A percentile compares a stretch with the other conserved stretches of the same genome.
Evolutionary conservation across 352 stramenopile genomes (phyloP).

Genomic region (Pythium grandisporangium): DNA sequence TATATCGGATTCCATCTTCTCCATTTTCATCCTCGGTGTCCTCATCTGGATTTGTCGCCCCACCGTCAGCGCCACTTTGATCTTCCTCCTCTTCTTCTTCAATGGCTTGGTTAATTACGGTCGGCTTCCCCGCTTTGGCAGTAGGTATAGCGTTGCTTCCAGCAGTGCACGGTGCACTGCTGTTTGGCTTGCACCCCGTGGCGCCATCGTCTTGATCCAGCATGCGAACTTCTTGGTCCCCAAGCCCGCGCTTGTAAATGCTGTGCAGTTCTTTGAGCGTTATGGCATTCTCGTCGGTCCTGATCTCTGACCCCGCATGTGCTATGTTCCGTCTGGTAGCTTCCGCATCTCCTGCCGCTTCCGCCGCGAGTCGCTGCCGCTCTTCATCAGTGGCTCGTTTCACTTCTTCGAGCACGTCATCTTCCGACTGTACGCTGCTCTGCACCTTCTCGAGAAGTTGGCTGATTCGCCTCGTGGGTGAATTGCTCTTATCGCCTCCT

Average conservation of each 20-base stretch:
- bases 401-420: conserved; percentile 5
- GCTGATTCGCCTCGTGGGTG: conserved; percentile 9
- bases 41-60: conserved; percentile 15
- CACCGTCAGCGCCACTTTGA: too few relatives aligned
- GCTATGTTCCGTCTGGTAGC: neutral
- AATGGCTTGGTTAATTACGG: conserved; percentile 27
- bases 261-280: conserved; percentile 61
- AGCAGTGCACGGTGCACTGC: neutral
- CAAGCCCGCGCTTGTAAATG: conserved; percentile 76
- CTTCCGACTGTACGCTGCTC: conserved; percentile 1
- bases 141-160: conserved; percentile 25
- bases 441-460: conserved; percentile 6
- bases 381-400: conserved; percentile 7
- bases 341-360: neutral
- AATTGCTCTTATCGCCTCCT: too few relatives aligned
- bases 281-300: conserved; percentile 16
- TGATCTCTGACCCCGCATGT: neutral
- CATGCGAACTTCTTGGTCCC: conserved; percentile 55
- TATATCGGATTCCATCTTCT: neutral
- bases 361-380: neutral
- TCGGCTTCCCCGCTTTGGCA: conserved; percentile 27
- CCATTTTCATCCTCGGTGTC: neutral
- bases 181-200: neutral
- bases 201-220: conserved; percentile 19
- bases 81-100: conserved; percentile 15